These are phyloP conservation scores for Mycena belliarum DNA, from an alignment of 768 basidiomycete genomes.

Conservation along the genomic window DNA sequence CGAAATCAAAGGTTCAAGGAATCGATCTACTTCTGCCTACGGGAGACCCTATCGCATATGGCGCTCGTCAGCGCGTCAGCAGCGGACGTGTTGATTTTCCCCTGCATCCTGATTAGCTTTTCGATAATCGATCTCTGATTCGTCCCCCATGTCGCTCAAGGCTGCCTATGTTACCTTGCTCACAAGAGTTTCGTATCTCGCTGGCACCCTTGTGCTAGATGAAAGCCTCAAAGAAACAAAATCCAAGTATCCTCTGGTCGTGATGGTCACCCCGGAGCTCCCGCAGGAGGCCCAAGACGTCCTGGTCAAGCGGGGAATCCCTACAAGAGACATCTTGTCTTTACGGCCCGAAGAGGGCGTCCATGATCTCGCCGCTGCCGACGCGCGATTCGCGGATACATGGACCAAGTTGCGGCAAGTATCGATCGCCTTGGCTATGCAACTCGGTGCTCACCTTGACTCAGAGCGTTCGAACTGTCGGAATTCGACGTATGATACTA, in stretches of 20 bases:
- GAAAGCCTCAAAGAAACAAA: constrained; percentile 52
- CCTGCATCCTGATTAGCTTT: neutral
- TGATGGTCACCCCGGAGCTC: constrained; percentile 69
- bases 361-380: constrained; percentile 43
- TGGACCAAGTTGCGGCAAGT: constrained; percentile 67
- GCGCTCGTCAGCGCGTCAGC: too few species aligned
- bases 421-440: neutral
- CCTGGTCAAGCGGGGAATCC: constrained; percentile 56
- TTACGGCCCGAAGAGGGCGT: constrained; percentile 51
- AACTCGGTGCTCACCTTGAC: neutral
- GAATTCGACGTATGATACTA: constrained; percentile 63
- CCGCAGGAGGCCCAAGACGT: constrained; percentile 50
- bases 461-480: constrained; percentile 62
- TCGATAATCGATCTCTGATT: neutral
- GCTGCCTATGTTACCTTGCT: constrained; percentile 78
- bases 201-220: constrained; percentile 63
- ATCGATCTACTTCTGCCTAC: too few species aligned
- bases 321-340: constrained; percentile 56
- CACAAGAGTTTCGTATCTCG: constrained; percentile 69
- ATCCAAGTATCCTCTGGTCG: constrained; percentile 75
- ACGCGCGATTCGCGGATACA: constrained; percentile 63
- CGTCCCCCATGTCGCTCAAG: constrained; percentile 33
- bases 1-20: too few species aligned
- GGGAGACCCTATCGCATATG: too few species aligned
- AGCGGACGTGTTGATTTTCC: neutral